Conservation (phyloP, 2,329 filamentous ascomycete genomes). For the Fusarium denticulatum region DNA sequence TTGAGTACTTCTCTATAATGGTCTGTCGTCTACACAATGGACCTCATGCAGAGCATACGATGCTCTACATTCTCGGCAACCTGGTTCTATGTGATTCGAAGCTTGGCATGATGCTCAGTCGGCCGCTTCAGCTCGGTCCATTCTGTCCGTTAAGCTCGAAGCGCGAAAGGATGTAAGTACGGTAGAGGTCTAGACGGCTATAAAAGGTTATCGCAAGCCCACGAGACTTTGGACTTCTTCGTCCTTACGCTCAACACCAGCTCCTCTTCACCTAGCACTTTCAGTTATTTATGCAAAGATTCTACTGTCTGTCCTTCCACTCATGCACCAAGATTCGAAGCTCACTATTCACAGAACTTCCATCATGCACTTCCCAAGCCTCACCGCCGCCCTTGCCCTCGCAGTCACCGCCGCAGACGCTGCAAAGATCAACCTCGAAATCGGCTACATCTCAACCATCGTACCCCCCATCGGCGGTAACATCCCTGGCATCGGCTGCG, state of each 20-base stretch:
- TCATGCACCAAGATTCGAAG: too few relatives aligned
- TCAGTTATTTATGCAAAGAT: too few relatives aligned
- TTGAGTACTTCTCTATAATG: fast-evolving
- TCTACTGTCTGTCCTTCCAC: too few relatives aligned
- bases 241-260: too few relatives aligned
- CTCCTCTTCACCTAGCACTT: too few relatives aligned
- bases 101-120: neutral
- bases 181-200: too few relatives aligned
- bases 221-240: too few relatives aligned
- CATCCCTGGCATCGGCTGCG: neutral
- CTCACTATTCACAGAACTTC: too few relatives aligned
- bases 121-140: neutral
- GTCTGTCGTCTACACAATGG: neutral
- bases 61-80: neutral
- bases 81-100: neutral
- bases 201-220: too few relatives aligned
- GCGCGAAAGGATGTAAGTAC: too few relatives aligned
- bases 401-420: neutral
- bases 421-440: neutral
- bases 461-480: neutral
- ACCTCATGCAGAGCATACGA: neutral
- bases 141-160: fast-evolving
- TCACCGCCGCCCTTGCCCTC: neutral
- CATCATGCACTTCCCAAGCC: neutral
- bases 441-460: neutral